Conservation (phyloP, 495 filamentous ascomycete genomes). For the Emericellopsis terricola region DNA sequence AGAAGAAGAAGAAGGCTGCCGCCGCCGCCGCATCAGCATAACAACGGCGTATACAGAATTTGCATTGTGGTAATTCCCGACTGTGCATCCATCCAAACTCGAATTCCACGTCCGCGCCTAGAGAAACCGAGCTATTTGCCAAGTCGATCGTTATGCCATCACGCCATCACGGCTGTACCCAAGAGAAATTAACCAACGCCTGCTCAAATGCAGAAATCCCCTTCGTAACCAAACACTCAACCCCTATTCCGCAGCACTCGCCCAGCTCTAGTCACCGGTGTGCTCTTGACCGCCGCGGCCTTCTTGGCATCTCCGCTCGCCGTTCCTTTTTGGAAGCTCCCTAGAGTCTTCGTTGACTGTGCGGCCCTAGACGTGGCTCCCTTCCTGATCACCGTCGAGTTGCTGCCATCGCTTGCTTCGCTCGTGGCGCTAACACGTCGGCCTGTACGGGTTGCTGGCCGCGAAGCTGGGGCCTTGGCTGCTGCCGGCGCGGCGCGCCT, state of each 20-base stretch:
- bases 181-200: too few species aligned
- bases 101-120: too few species aligned
- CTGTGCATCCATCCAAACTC: too few species aligned
- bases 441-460: slow-evolving; percentile 20
- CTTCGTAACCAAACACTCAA: too few species aligned
- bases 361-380: slow-evolving; percentile 15
- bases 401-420: slow-evolving; percentile 31
- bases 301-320: slow-evolving; percentile 19
- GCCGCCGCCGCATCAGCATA: slow-evolving; percentile 5
- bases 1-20: slow-evolving; percentile 59
- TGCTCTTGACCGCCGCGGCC: slow-evolving; percentile 13
- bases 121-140: too few species aligned
- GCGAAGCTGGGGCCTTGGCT: slow-evolving; percentile 7
- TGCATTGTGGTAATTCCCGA: too few species aligned
- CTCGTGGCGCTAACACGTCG: slow-evolving; percentile 27
- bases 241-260: slow-evolving; percentile 33
- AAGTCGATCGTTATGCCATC: too few species aligned
- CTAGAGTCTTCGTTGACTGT: slow-evolving; percentile 20
- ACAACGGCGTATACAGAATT: too few species aligned
- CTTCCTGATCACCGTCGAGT: slow-evolving; percentile 25
- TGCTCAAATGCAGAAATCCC: too few species aligned
- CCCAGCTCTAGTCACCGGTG: slow-evolving; percentile 14
- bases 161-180: too few species aligned
- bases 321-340: slow-evolving; percentile 22
- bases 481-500: slow-evolving; percentile 15